A percentile compares a stretch with the other conserved stretches of the same genome.
Conservation (phyloP, 148 eudicot species). For the Tetragonia tetragonoides region DNA sequence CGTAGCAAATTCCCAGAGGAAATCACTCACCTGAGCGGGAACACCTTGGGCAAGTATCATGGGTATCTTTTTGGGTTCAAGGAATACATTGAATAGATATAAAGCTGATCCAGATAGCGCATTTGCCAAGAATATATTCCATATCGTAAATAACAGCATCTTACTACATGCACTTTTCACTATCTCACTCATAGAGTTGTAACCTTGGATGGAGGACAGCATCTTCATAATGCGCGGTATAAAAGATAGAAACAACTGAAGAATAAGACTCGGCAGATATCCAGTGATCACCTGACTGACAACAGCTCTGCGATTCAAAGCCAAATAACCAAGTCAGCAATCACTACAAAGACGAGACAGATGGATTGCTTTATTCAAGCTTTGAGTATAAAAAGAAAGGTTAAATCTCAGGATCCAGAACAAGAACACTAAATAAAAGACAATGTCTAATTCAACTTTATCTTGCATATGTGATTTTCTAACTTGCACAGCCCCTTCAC, state of each 20-base stretch:
- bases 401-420: not conserved
- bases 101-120: constrained; percentile 77
- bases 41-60: constrained; percentile 62
- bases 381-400: not conserved
- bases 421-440: not conserved
- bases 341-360: not conserved
- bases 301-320: constrained; percentile 47
- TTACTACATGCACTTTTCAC: constrained; percentile 79
- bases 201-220: constrained; percentile 78
- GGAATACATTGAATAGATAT: constrained; percentile 44
- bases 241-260: constrained; percentile 50
- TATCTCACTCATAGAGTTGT: constrained; percentile 65
- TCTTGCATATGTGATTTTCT: not conserved
- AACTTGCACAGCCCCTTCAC: not conserved
- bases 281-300: constrained; percentile 76
- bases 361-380: not conserved
- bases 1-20: not conserved
- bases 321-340: constrained; percentile 6
- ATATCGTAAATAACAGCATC: constrained; percentile 67
- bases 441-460: too few species aligned
- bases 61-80: constrained; percentile 70
- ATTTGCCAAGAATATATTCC: constrained; percentile 85
- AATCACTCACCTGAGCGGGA: constrained; percentile 65
- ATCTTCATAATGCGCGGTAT: constrained; percentile 72
- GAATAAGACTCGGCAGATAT: constrained; percentile 89